These are phyloP conservation scores for Moniliella sp. DNA, from an alignment of 1,284 basidiomycete species.

Conservation along the genomic window DNA sequence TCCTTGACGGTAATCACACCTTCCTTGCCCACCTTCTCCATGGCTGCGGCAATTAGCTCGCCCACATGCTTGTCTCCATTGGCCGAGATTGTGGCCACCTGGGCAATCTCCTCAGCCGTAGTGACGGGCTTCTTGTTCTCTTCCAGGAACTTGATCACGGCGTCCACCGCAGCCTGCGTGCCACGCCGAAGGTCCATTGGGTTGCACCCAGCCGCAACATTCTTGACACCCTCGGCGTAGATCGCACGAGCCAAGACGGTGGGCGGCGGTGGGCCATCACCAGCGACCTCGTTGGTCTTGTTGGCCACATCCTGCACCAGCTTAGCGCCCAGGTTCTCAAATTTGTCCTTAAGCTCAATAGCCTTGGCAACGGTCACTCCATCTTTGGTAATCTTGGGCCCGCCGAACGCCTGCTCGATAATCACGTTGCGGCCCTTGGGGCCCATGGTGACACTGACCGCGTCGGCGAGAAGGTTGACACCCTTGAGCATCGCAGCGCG, in stretches of 20 bases:
- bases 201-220: constrained; percentile 94
- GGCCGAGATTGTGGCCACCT: constrained; percentile 92
- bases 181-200: constrained; percentile 96
- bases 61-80: constrained; percentile 89
- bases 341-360: constrained; percentile 85
- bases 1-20: constrained; percentile 99
- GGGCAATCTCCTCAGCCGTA: constrained; percentile 87
- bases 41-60: constrained; percentile 87
- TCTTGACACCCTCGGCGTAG: constrained; percentile 95
- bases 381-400: constrained; percentile 93
- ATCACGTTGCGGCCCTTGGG: constrained; percentile 96
- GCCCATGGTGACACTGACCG: constrained; percentile 67
- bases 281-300: constrained; percentile 90
- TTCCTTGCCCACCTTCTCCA: constrained; percentile 99
- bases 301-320: constrained; percentile 83
- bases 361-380: constrained; percentile 95
- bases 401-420: constrained; percentile 90
- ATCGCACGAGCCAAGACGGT: constrained; percentile 90
- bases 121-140: constrained; percentile 79
- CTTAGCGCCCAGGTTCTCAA: constrained; percentile 94
- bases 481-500: constrained; percentile 79
- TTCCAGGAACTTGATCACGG: constrained; percentile 75
- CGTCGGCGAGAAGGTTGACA: constrained; percentile 67
- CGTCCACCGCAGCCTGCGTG: constrained; percentile 83
- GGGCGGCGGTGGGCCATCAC: constrained; percentile 92